Base-by-base conservation (phyloP, 441 rosid genomes). In the Populus trichocarpa region DNA sequence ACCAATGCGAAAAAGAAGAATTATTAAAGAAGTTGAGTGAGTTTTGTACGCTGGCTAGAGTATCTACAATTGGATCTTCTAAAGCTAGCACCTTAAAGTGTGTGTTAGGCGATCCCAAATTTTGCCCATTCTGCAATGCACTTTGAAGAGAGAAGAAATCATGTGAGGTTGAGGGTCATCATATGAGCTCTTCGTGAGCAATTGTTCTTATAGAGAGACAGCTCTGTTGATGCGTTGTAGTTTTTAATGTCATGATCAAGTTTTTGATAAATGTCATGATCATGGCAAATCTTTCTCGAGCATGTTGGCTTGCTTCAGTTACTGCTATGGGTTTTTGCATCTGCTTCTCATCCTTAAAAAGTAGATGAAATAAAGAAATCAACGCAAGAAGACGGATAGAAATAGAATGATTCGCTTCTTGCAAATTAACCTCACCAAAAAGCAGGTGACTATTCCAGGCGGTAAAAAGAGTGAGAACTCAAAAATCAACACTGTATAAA, bases 11-110 rank as follows among this genome's bases (percentile, higher is more conserved):
- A 86, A 84, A 81, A 87, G 90, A 75, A 94, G 92, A 81, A 92
- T 94, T 86, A 87, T 94, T 78, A 88, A 87, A 84, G 98, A 93
- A 86, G 83, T 89, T 67, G 97, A 94, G 79, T 96, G 87, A 92
- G 71, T 67, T 33, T 30, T 38, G 11, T 0, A 14, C 1, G 2
- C 11, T 61, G 25, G 65, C 66, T 61, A 1, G 26, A 9, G 66
- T 10, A 61, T 22, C 66, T 9, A 23, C 13, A 61, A 11, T 23
- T 22, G 66, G 66, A 61, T 61, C 66, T 61, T 61, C 57, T 46
- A 1, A 46, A 46, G 57, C 18, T 46, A 46, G 18, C 57, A 46
- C 57, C 20, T 46, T 46, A 14, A 46, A 14, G 5, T 13, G 4
- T 13, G 14, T 12, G 53, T 13, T 46, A 13, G 16, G 53, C 18